Conservation (phyloP, 1,284 basidiomycete species). For the Moesziomyces antarcticus region DNA sequence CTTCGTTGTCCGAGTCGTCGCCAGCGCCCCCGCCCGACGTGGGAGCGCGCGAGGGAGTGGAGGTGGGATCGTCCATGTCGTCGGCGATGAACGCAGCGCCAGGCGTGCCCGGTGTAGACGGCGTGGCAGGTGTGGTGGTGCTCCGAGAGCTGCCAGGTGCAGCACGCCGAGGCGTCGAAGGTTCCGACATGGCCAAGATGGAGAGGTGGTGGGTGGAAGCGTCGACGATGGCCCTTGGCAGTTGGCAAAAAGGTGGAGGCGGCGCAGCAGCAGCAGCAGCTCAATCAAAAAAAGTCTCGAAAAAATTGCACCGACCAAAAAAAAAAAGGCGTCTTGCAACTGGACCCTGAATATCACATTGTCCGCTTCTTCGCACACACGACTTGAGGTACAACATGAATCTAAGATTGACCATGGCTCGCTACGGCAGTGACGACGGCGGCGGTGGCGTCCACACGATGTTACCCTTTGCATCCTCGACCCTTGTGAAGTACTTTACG, state of each 20-base stretch:
- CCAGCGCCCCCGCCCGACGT: conserved; percentile 1
- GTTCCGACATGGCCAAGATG: too few relatives aligned
- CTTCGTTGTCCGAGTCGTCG: conserved; percentile 39
- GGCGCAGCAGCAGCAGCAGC: not conserved
- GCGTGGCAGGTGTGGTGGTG: not conserved
- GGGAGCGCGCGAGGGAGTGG: conserved; percentile 1
- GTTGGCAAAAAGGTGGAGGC: not conserved
- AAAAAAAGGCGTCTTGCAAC: not conserved
- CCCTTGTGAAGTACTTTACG: conserved; percentile 38
- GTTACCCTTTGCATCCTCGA: conserved; percentile 44
- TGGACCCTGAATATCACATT: conserved; percentile 24
- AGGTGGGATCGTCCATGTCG: conserved; percentile 29
- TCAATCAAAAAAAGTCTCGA: too few relatives aligned
- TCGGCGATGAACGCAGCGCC: conserved; percentile 1
- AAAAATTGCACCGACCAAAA: not conserved
- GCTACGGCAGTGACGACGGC: too few relatives aligned
- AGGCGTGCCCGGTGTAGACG: not conserved
- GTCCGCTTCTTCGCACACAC: too few relatives aligned
- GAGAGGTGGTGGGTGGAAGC: conserved; percentile 2
- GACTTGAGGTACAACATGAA: too few relatives aligned
- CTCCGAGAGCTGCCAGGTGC: too few relatives aligned
- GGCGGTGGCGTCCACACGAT: conserved; percentile 42
- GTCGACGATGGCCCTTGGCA: too few relatives aligned
- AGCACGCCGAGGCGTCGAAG: too few relatives aligned
- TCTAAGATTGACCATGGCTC: not conserved